phyloP scores from a whole-genome alignment of 176 grass and related monocot genomes.

The Puccinellia tenuiflora region DNA sequence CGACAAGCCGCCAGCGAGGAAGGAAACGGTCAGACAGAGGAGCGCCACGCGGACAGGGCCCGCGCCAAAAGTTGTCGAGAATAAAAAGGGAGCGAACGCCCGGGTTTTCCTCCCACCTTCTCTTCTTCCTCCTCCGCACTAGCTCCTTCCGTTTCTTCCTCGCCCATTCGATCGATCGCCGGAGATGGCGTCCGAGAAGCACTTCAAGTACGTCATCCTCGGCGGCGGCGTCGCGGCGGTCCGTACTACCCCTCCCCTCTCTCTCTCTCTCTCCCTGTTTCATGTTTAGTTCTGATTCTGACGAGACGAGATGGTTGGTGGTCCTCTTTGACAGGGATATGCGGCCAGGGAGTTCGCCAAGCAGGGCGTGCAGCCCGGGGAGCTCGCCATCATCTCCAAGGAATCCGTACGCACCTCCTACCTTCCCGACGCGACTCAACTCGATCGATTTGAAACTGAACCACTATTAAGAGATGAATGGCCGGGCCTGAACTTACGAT shows the following conservation, averaged over 20 bases:
- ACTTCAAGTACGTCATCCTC: constrained; percentile 87
- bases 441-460: background rate
- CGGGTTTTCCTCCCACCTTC: constrained; percentile 9
- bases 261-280: background rate
- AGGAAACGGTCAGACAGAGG: background rate
- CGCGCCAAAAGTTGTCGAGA: background rate
- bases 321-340: constrained; percentile 49
- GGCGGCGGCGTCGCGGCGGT: constrained; percentile 91
- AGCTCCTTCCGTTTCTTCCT: background rate
- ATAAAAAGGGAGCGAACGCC: constrained; percentile 25
- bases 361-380: constrained; percentile 70
- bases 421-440: background rate
- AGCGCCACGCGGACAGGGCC: constrained; percentile 11
- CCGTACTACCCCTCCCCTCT: background rate
- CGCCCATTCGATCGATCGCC: background rate
- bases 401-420: constrained; percentile 37
- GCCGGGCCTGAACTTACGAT: too few species aligned
- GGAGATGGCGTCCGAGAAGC: constrained; percentile 46
- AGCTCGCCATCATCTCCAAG: constrained; percentile 94
- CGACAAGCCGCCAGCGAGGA: background rate
- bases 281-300: background rate
- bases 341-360: constrained; percentile 80
- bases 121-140: background rate
- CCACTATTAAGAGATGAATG: background rate
- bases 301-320: background rate